Evolutionary conservation across 2,329 filamentous ascomycete genomes (phyloP).

Genomic region (Hymenoscyphus linearis): DNA sequence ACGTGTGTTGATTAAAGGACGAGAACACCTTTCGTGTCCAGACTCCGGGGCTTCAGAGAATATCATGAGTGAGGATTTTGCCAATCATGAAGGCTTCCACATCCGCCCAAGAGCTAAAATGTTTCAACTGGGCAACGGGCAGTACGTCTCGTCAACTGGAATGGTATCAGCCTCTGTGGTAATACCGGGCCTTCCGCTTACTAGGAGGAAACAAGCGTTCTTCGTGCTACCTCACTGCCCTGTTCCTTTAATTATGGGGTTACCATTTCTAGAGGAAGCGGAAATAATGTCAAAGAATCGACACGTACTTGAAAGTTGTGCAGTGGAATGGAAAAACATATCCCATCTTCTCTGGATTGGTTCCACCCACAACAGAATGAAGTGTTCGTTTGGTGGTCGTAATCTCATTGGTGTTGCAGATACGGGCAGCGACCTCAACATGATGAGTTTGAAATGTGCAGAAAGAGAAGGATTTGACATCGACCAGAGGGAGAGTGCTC

Average conservation of each 20-base stretch:
- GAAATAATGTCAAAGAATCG: slow-evolving; percentile 10
- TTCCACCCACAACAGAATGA: neutral
- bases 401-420: slow-evolving; percentile 5
- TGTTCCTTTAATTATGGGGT: slow-evolving; percentile 8
- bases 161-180: neutral
- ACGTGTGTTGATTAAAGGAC: slow-evolving; percentile 1
- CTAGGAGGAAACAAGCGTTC: neutral
- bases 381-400: slow-evolving; percentile 3
- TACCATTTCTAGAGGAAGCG: slow-evolving; percentile 7
- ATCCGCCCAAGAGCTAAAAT: neutral
- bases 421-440: slow-evolving; percentile 11
- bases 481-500: slow-evolving; percentile 3
- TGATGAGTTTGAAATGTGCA: slow-evolving; percentile 12
- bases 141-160: neutral
- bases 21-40: slow-evolving; percentile 5
- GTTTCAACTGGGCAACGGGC: slow-evolving; percentile 4
- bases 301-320: slow-evolving; percentile 11
- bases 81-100: neutral
- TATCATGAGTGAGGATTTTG: slow-evolving; percentile 9
- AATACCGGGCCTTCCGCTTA: neutral
- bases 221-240: slow-evolving; percentile 3
- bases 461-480: slow-evolving; percentile 9
- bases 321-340: neutral
- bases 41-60: slow-evolving; percentile 11
- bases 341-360: slow-evolving; percentile 3